A percentile compares a stretch with the other conserved stretches of the same genome.
These are phyloP conservation scores for Aspergillus felis DNA, from an alignment of 2,329 filamentous ascomycete genomes.

Conservation along the genomic window DNA sequence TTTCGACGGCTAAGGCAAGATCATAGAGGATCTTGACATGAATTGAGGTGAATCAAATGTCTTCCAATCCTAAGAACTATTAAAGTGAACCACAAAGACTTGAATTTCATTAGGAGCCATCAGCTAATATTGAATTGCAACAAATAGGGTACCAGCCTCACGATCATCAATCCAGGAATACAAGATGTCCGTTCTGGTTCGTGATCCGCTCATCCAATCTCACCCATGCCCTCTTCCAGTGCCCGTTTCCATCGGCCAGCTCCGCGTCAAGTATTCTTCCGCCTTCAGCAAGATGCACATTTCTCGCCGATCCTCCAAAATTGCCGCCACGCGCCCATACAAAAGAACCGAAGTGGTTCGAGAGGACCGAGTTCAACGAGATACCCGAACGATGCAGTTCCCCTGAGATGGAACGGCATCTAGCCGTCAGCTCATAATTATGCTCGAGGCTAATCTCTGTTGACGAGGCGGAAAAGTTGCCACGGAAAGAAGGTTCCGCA, in stretches of 20 bases:
- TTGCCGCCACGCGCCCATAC: constrained; percentile 35
- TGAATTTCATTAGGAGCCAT: not conserved
- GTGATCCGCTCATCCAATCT: constrained; percentile 38
- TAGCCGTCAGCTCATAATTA: constrained; percentile 34
- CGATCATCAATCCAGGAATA: constrained; percentile 17
- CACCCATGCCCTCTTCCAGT: constrained; percentile 28
- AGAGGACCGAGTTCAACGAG: constrained; percentile 36
- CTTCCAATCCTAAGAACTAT: too few species aligned
- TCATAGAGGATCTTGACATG: too few species aligned
- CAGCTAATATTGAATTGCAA: not conserved
- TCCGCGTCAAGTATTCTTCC: constrained; percentile 33
- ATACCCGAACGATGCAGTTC: constrained; percentile 28
- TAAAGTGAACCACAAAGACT: not conserved
- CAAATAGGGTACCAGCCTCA: not conserved
- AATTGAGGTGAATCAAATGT: not conserved
- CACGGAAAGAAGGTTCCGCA: constrained; percentile 8
- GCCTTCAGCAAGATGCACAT: constrained; percentile 28
- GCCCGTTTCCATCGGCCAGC: constrained; percentile 30
- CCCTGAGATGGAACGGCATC: constrained; percentile 30
- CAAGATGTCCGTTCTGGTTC: constrained; percentile 36
- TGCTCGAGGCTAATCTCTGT: constrained; percentile 33
- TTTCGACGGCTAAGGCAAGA: too few species aligned
- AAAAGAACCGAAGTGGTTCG: constrained; percentile 35
- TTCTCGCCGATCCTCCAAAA: constrained; percentile 31
- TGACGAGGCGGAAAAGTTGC: constrained; percentile 37